A percentile compares a stretch with the other conserved stretches of the same genome.
Evolutionary conservation across 177 flowering plant species (phyloP).

Genomic region (Vitis hybrid): DNA sequence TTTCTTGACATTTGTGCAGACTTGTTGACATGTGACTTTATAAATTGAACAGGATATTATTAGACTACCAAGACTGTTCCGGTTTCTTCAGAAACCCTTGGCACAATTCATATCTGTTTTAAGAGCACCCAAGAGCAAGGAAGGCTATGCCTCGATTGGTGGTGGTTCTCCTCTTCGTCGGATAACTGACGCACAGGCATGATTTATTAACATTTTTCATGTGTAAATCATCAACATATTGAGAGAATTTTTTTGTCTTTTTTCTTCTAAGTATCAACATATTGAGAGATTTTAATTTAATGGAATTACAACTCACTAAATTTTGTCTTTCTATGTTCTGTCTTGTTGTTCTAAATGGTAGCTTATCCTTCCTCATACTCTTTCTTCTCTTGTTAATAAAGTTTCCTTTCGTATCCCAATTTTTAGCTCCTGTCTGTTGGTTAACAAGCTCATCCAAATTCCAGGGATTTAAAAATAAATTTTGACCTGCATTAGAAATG

Average conservation of each 20-base stretch:
- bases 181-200: constrained; percentile 94
- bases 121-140: constrained; percentile 97
- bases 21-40: constrained; percentile 4
- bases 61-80: constrained; percentile 82
- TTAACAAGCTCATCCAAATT: no score
- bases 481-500: no score
- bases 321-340: no score
- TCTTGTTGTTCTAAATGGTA: no score
- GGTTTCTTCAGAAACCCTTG: constrained; percentile 91
- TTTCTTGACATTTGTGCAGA: not conserved
- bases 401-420: no score
- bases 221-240: not conserved
- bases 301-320: no score
- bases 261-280: not conserved
- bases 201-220: not conserved
- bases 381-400: no score
- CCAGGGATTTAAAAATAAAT: no score
- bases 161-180: constrained; percentile 96
- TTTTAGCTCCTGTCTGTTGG: no score
- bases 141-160: constrained; percentile 99
- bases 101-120: constrained; percentile 90
- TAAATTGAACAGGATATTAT: constrained; percentile 67
- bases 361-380: no score
- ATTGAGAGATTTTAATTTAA: no score
- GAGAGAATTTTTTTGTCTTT: not conserved